These are phyloP conservation scores for Incumbomyces lentus DNA, from an alignment of 2,329 filamentous ascomycete species.

Conservation along the genomic window DNA sequence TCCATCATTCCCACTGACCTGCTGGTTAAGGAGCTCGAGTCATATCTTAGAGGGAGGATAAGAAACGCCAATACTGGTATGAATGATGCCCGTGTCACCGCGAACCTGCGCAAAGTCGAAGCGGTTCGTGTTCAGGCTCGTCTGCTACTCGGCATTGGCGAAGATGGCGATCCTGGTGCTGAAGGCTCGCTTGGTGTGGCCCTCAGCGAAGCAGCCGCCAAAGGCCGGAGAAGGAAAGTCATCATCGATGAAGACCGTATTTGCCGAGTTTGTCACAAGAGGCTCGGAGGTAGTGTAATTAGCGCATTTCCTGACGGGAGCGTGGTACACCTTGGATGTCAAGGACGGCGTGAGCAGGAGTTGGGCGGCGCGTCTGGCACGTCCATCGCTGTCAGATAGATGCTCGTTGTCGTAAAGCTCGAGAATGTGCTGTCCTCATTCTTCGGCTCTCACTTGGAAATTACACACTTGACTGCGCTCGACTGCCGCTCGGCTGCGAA, in stretches of 20 bases:
- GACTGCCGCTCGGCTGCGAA: too few relatives aligned
- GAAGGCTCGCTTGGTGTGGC: not conserved
- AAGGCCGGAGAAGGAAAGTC: conserved; percentile 56
- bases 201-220: conserved; percentile 27
- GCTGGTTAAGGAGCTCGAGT: conserved; percentile 67
- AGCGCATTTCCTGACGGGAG: conserved; percentile 68
- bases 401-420: not conserved
- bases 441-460: too few relatives aligned
- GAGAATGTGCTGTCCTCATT: too few relatives aligned
- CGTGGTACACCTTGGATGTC: conserved; percentile 73
- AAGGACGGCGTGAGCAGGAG: conserved; percentile 35
- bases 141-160: conserved; percentile 61
- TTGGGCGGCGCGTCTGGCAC: conserved; percentile 4
- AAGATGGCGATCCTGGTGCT: conserved; percentile 6
- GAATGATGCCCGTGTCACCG: conserved; percentile 69
- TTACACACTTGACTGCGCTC: too few relatives aligned
- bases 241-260: conserved; percentile 78
- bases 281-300: conserved; percentile 82
- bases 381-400: not conserved
- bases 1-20: conserved; percentile 73
- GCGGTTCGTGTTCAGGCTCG: conserved; percentile 65
- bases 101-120: conserved; percentile 65
- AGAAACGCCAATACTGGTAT: conserved; percentile 72
- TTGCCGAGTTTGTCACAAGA: conserved; percentile 86
- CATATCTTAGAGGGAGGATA: conserved; percentile 87